Conservation (phyloP, 1,139 yeast genomes). For the Blastobotrys ciferrii region DNA sequence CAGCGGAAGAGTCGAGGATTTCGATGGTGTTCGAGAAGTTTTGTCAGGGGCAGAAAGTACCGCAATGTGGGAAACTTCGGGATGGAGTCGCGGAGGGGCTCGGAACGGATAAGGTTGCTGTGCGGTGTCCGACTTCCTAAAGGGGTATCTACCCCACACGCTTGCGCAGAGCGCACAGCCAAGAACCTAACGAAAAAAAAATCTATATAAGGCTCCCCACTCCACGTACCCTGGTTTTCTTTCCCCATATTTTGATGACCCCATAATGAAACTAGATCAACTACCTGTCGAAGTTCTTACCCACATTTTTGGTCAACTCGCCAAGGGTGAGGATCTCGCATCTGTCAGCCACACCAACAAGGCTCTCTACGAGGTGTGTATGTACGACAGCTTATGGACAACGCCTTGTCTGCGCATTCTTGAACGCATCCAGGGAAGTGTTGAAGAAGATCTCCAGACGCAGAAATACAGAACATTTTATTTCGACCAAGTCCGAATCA, state of each 20-base stretch:
- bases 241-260: not conserved
- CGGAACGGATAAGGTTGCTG: not conserved
- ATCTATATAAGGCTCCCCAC: not conserved
- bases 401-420: constrained; percentile 9
- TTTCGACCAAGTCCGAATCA: constrained; percentile 13
- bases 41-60: not conserved
- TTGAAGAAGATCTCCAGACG: not conserved
- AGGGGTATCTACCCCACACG: constrained; percentile 9
- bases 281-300: constrained; percentile 16
- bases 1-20: not conserved
- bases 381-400: constrained; percentile 16
- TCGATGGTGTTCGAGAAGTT: not conserved
- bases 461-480: constrained; percentile 7
- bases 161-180: constrained; percentile 5
- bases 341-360: constrained; percentile 11
- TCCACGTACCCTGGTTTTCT: not conserved
- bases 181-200: not conserved
- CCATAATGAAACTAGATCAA: constrained; percentile 13
- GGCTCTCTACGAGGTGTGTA: constrained; percentile 3
- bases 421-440: constrained; percentile 12
- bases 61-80: not conserved
- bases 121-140: not conserved
- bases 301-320: constrained; percentile 8
- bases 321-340: constrained; percentile 10
- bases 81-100: constrained; percentile 1